Evolutionary conservation across 2,329 filamentous ascomycete species (phyloP).

Genomic region (Colletotrichum higginsianum): DNA sequence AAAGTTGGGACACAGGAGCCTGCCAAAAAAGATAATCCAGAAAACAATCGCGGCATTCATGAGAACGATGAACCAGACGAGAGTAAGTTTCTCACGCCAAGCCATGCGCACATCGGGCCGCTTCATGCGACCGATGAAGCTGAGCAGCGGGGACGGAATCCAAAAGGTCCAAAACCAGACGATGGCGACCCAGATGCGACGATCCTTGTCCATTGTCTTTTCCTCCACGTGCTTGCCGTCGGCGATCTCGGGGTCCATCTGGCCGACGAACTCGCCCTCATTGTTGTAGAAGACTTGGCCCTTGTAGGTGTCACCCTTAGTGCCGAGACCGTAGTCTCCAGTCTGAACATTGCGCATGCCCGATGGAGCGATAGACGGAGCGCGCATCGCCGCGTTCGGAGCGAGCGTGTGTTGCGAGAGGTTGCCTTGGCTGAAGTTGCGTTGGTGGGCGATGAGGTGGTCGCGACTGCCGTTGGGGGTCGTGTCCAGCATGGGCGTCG

Average conservation of each 20-base stretch:
- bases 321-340: slow-evolving; percentile 92
- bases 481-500: slow-evolving; percentile 71
- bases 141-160: slow-evolving; percentile 89
- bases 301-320: slow-evolving; percentile 85
- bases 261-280: slow-evolving; percentile 77
- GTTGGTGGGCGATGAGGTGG: slow-evolving; percentile 74
- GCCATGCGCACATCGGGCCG: slow-evolving; percentile 96
- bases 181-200: slow-evolving; percentile 84
- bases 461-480: slow-evolving; percentile 79
- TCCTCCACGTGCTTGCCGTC: slow-evolving; percentile 84
- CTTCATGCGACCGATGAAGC: slow-evolving; percentile 93
- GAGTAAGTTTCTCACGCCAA: slow-evolving; percentile 94
- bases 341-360: slow-evolving; percentile 67
- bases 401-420: slow-evolving; percentile 67
- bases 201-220: slow-evolving; percentile 71
- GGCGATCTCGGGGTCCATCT: slow-evolving; percentile 83
- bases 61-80: slow-evolving; percentile 84
- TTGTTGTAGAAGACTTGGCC: slow-evolving; percentile 82
- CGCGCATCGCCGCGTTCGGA: slow-evolving; percentile 56
- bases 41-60: slow-evolving; percentile 89
- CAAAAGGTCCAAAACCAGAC: slow-evolving; percentile 94
- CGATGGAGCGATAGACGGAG: slow-evolving; percentile 74
- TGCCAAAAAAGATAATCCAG: slow-evolving; percentile 91
- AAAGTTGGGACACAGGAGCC: slow-evolving; percentile 88
- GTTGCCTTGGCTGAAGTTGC: slow-evolving; percentile 70